A percentile compares a stretch with the other conserved stretches of the same genome.
These are phyloP conservation scores for Leccinum longicurvipes DNA, from an alignment of 768 basidiomycete genomes.

Conservation along the genomic window DNA sequence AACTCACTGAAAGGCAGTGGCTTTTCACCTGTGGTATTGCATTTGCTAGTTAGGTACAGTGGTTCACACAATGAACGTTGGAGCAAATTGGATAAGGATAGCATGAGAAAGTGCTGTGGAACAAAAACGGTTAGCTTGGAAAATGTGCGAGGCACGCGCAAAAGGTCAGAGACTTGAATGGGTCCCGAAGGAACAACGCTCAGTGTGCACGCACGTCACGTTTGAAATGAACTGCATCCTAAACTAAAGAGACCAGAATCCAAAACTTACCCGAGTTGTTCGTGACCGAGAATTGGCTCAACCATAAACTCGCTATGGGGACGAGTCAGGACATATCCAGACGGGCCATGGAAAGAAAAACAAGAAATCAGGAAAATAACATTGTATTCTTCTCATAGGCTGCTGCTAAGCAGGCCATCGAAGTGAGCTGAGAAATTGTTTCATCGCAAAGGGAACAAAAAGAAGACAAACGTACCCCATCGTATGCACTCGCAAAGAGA, in stretches of 20 bases:
- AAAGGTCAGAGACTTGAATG: slow-evolving; percentile 77
- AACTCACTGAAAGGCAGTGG: neutral
- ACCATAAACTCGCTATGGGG: neutral
- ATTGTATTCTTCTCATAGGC: slow-evolving; percentile 55
- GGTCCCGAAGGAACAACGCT: slow-evolving; percentile 65
- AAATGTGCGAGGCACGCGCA: neutral
- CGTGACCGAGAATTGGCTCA: neutral
- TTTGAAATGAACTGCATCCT: slow-evolving; percentile 48
- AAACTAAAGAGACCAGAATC: slow-evolving; percentile 5
- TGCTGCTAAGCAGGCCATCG: slow-evolving; percentile 44
- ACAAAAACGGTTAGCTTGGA: slow-evolving; percentile 16
- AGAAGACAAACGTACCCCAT: slow-evolving; percentile 3
- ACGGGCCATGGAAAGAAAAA: neutral
- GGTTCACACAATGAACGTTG: slow-evolving; percentile 1
- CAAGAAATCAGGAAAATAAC: slow-evolving; percentile 35
- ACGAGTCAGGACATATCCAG: slow-evolving; percentile 1
- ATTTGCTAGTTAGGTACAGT: slow-evolving; percentile 17
- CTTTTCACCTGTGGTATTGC: neutral
- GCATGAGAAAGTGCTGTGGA: neutral
- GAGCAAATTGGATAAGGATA: neutral
- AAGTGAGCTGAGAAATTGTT: slow-evolving; percentile 59
- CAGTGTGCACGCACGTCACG: slow-evolving; percentile 63
- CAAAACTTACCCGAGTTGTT: slow-evolving; percentile 14
- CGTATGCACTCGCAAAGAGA: neutral
- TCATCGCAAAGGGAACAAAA: slow-evolving; percentile 25